A percentile compares a stretch with the other conserved stretches of the same genome.
phyloP scores from a whole-genome alignment of 2,329 filamentous ascomycete species.

The Fusarium sp. region DNA sequence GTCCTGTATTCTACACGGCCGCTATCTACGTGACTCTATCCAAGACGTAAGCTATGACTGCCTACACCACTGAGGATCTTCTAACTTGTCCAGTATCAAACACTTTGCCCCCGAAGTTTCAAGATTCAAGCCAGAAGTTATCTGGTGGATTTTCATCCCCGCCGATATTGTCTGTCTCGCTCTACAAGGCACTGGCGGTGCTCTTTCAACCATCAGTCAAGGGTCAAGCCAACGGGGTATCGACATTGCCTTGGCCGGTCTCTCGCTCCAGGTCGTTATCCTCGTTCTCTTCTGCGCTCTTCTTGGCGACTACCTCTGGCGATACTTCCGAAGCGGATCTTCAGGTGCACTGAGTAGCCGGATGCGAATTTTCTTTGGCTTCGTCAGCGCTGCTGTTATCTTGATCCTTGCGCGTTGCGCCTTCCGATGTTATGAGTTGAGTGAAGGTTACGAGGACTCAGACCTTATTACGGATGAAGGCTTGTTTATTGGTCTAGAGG shows the following conservation, averaged over 20 bases:
- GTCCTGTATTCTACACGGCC: slow-evolving; percentile 61
- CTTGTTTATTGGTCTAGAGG: slow-evolving; percentile 66
- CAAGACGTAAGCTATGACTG: slow-evolving; percentile 46
- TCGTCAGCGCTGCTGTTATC: slow-evolving; percentile 64
- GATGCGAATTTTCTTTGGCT: slow-evolving; percentile 60
- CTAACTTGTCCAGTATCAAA: slow-evolving; percentile 50
- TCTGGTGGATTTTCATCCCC: slow-evolving; percentile 62
- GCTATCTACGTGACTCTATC: slow-evolving; percentile 72
- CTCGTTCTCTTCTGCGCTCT: slow-evolving; percentile 63
- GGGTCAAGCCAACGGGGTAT: slow-evolving; percentile 58
- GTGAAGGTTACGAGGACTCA: slow-evolving; percentile 67
- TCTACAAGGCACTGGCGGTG: slow-evolving; percentile 67
- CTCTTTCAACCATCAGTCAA: slow-evolving; percentile 57
- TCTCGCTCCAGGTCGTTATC: slow-evolving; percentile 68
- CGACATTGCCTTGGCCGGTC: slow-evolving; percentile 58
- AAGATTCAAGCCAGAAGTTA: slow-evolving; percentile 54
- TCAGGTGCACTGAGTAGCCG: slow-evolving; percentile 32
- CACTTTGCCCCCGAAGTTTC: slow-evolving; percentile 53
- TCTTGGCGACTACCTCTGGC: slow-evolving; percentile 60
- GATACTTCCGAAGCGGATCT: slow-evolving; percentile 48
- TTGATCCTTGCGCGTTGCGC: slow-evolving; percentile 70
- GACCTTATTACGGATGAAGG: slow-evolving; percentile 62
- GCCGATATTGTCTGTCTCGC: slow-evolving; percentile 66
- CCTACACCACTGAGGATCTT: accelerated
- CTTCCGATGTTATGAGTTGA: slow-evolving; percentile 73